Evolutionary conservation across 345 rosid species (phyloP).

Genomic region (Carallia pectinifolia): DNA sequence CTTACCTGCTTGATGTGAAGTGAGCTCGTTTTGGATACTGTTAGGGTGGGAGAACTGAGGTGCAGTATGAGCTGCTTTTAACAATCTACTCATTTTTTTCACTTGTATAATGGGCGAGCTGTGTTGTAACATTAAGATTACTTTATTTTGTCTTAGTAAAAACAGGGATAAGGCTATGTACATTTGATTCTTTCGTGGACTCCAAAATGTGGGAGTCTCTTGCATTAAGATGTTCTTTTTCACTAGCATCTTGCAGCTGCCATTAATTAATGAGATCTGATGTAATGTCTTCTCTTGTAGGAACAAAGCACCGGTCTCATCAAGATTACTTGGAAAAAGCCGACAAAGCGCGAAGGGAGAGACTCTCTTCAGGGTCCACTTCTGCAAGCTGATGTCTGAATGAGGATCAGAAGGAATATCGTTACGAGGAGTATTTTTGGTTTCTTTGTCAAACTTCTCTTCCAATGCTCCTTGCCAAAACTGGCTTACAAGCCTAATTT

Average conservation of each 20-base stretch:
- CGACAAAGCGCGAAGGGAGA: constrained; percentile 74
- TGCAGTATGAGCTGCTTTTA: not conserved
- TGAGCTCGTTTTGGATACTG: not conserved
- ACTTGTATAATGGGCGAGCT: not conserved
- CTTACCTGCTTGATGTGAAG: not conserved
- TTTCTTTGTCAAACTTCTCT: not conserved
- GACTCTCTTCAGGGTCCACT: constrained; percentile 58
- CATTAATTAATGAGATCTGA: constrained; percentile 3
- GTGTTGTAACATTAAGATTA: not conserved
- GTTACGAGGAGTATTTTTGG: not conserved
- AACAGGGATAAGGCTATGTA: too few relatives aligned
- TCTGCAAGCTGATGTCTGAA: constrained; percentile 5
- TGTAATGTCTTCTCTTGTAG: constrained; percentile 33
- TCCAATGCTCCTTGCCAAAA: not conserved
- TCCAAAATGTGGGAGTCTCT: not conserved
- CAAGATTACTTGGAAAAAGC: constrained; percentile 98
- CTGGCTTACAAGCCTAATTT: not conserved
- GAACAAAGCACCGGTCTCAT: constrained; percentile 80
- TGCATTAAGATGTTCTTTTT: not conserved
- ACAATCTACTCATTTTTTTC: not conserved
- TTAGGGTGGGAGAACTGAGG: not conserved
- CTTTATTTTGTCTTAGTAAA: too few relatives aligned
- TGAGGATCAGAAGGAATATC: not conserved
- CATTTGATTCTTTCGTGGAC: too few relatives aligned
- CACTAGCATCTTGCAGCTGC: not conserved